Evolutionary conservation across 805 yeast genomes (phyloP), one percentile per base, ranked within the genome.

Genomic region (Saccharomyces kudriavzevii): DNA sequence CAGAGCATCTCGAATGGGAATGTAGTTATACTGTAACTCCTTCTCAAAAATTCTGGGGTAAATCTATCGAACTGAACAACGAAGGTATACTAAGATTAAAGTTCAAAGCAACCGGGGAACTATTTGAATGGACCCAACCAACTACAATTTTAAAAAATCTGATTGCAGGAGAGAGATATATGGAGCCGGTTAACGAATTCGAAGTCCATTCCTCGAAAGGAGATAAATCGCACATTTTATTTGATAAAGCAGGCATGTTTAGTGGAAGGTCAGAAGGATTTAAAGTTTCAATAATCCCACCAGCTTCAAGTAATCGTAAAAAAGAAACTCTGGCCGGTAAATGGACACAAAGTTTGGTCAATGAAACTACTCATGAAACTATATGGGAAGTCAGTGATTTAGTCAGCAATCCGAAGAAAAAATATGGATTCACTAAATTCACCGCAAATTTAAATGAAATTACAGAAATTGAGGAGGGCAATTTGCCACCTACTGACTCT

Each of bases 1-100:
- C 82, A 4, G 97, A 92, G 54, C 77, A 87, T 25, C 67, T 72
- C 6, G 70, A 77, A 25, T 94, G 98, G 98, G 81, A 79, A 49
- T 66, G 82, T 45, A 74, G 77, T 40, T 84, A 81, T 58, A 75
- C 81, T n/a, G 78, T 87, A 2, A 72, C 82, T 26, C 96, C 96
- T 0, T 79, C 79, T 24, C 97, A 91, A 62, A 89, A 90, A 67
- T 88, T 89, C 63, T 92, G 97, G 96, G 97, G 98, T 49, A 94
- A 92, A 71, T 84, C 91, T 27, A 83, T 88, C 6, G 98, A 94
- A 67, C 73, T 94, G 54, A 79, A 80, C 48, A 88, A 89, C 58
- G 81, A 78, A 47, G 99, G 99, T 40, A 74, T 74, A 13, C 73
- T 86, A 3, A 78, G 76, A 47, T 73, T 94, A 40, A 74, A 75